Evolutionary conservation across 2,329 filamentous ascomycete species (phyloP), one percentile per base, ranked within the genome.

Genomic region (Mycosphaerella sp.): DNA sequence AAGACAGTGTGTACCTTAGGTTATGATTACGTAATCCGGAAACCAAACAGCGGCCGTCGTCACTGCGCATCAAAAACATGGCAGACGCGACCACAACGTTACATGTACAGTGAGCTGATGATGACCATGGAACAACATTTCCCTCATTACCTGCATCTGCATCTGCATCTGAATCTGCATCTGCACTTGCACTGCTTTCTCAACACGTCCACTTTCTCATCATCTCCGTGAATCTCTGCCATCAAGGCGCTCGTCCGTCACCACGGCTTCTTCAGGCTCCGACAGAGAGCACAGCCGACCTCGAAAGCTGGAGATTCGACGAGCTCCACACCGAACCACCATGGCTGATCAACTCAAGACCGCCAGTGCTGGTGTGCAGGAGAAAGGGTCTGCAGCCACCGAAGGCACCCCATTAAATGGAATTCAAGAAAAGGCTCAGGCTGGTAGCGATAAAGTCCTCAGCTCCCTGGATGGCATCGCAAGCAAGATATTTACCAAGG

Each of bases 281-380:
- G 44, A 54, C 12, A 43, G 58, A 54, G 53, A 58, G 21, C 55
- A 57, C 53, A 56, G 51, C 47, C 41, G 26, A 46, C 66, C 64
- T 34, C 61, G 65, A 46, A 67, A 68, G 52, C 61, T 68, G 43
- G 57, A 66, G 50, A 50, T 66, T 34, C 60, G 65, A 10, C 47
- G 54, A 17, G 41, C 59, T 59, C 10, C 47, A 55, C 8, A 49
- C 57, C 38, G 26, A 7, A 34, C 45, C 6, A 67, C 45, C 6
- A 67, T 67, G 65, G 58, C 64, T 5, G 62, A 63, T 10, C 59
- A 63, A 48, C 47, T 55, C 23, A 59, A 63, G 46, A 52, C 52
- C 10, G 57, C 53, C n/a, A 43, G 55, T 26, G 38, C 57, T 11
- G 45, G 39, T 47, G 48, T 51, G 12, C 59, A 62, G 42, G 55